Evolutionary conservation across 192 early-diverging fungal genomes (phyloP).

Genomic region (Chytriomyces sp.): DNA sequence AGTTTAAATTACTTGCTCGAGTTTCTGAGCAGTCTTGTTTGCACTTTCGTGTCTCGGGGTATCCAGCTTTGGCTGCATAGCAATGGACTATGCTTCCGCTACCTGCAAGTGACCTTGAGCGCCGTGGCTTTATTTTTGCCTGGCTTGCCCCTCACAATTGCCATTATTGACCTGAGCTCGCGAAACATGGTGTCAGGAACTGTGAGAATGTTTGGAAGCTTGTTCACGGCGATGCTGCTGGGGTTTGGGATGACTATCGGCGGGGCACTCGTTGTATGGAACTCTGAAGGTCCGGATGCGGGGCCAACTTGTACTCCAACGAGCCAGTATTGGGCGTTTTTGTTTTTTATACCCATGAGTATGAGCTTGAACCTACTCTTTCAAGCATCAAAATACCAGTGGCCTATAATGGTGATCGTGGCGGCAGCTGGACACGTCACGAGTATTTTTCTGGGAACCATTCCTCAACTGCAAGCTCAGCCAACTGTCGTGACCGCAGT

Average conservation of each 20-base stretch:
- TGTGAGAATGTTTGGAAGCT: constrained; percentile 70
- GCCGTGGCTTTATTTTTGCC: constrained; percentile 46
- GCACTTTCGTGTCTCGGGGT: constrained; percentile 29
- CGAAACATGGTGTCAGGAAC: constrained; percentile 87
- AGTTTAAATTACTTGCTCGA: constrained; percentile 45
- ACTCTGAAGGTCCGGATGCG: not conserved
- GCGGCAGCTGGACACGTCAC: constrained; percentile 71
- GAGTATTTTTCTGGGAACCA: constrained; percentile 60
- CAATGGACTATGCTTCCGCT: constrained; percentile 17
- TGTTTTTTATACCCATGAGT: constrained; percentile 58
- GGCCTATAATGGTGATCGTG: constrained; percentile 69
- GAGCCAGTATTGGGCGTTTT: constrained; percentile 53
- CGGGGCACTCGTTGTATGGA: constrained; percentile 18
- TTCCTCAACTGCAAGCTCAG: constrained; percentile 50
- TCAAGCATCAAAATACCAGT: constrained; percentile 53
- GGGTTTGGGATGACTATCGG: constrained; percentile 47
- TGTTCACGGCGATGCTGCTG: constrained; percentile 75
- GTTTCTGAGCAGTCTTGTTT: constrained; percentile 30
- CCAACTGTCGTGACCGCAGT: constrained; percentile 53
- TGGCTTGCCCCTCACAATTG: constrained; percentile 78
- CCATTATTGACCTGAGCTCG: constrained; percentile 85
- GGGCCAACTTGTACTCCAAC: constrained; percentile 7
- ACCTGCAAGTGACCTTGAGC: constrained; percentile 34
- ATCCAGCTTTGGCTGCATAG: constrained; percentile 3
- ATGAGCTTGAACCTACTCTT: constrained; percentile 62